phyloP scores from a whole-genome alignment of 192 early-diverging fungal species.

The Globomyces pollinis-pini region DNA sequence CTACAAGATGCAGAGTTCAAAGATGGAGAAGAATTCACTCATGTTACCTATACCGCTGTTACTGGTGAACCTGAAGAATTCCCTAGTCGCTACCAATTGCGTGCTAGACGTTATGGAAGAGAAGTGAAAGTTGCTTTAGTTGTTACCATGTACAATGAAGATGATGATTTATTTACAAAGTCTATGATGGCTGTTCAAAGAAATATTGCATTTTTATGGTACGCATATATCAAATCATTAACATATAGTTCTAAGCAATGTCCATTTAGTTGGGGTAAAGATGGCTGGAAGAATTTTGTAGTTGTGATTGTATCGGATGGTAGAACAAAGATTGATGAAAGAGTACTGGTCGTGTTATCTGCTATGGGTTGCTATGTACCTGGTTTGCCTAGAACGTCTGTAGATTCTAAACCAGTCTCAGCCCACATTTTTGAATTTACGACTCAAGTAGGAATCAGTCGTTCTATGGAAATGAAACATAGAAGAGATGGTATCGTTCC shows the following conservation, averaged over 20 bases:
- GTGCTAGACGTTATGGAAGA: constrained; percentile 45
- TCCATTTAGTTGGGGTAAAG: constrained; percentile 50
- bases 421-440: constrained; percentile 51
- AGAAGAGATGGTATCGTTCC: constrained; percentile 25
- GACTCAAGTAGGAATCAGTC: constrained; percentile 26
- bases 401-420: constrained; percentile 34
- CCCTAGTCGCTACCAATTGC: constrained; percentile 48
- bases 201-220: constrained; percentile 57
- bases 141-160: constrained; percentile 67
- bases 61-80: constrained; percentile 46
- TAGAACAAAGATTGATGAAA: constrained; percentile 55
- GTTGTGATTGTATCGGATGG: constrained; percentile 71
- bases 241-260: constrained; percentile 25
- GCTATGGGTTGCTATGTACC: constrained; percentile 57
- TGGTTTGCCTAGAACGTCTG: constrained; percentile 30
- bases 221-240: not conserved
- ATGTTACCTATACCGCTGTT: constrained; percentile 63
- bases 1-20: constrained; percentile 28
- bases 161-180: constrained; percentile 52
- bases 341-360: constrained; percentile 43
- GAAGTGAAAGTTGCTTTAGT: constrained; percentile 64
- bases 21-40: constrained; percentile 57
- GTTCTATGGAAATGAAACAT: constrained; percentile 19
- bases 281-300: constrained; percentile 66
- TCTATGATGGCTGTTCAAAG: constrained; percentile 55